Evolutionary conservation across 2,329 filamentous ascomycete genomes (phyloP).

Genomic region (Scedosporium dehoogii): DNA sequence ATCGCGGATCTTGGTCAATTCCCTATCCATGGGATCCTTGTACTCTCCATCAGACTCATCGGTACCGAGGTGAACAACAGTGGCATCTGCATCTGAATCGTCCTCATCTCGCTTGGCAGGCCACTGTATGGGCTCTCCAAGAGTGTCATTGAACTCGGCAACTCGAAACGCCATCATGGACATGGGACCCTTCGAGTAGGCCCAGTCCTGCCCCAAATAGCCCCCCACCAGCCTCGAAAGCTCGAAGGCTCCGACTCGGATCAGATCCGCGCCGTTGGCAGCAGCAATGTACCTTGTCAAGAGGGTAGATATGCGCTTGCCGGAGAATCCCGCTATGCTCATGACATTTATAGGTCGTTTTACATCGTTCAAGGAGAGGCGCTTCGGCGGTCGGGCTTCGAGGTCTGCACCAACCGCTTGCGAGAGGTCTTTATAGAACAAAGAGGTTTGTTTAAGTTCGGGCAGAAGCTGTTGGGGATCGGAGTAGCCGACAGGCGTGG

Average conservation of each 20-base stretch:
- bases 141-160: conserved; percentile 38
- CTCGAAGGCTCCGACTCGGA: conserved; percentile 59
- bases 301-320: conserved; percentile 25
- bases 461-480: conserved; percentile 15
- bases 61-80: conserved; percentile 15
- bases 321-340: conserved; percentile 27
- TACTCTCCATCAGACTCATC: conserved; percentile 14
- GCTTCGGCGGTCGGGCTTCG: conserved; percentile 7
- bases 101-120: conserved; percentile 23
- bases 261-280: conserved; percentile 53
- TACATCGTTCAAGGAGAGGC: conserved; percentile 4
- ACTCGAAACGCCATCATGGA: conserved; percentile 48
- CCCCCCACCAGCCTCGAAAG: conserved; percentile 59
- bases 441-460: conserved; percentile 4
- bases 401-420: conserved; percentile 11
- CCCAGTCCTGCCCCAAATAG: conserved; percentile 56
- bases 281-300: conserved; percentile 55
- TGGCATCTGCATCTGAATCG: conserved; percentile 16
- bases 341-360: conserved; percentile 29
- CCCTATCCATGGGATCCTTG: conserved; percentile 28
- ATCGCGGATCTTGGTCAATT: conserved; percentile 32
- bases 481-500: conserved; percentile 17
- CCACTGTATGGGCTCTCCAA: conserved; percentile 12
- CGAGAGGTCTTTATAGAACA: conserved; percentile 9
- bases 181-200: conserved; percentile 34